These are phyloP conservation scores for Phialophora chinensis DNA, from an alignment of 2,329 filamentous ascomycete genomes.

Conservation along the genomic window DNA sequence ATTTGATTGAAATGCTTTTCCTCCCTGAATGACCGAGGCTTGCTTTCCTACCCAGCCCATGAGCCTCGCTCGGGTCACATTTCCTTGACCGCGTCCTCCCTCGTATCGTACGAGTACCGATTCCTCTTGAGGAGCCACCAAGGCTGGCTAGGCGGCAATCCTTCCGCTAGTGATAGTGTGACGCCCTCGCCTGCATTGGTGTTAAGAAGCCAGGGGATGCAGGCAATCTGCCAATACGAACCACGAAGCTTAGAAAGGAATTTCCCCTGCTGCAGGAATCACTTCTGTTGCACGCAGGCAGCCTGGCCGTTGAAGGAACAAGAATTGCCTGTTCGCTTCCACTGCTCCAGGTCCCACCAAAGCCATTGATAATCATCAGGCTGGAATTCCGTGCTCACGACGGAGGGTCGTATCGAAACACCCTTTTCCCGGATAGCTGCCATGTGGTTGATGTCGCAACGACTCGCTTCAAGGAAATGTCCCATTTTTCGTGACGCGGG, in stretches of 20 bases:
- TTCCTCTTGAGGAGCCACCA: not conserved
- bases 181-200: not conserved
- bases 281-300: not conserved
- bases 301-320: not conserved
- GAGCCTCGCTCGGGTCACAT: not conserved
- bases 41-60: not conserved
- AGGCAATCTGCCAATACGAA: not conserved
- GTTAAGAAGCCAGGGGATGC: not conserved
- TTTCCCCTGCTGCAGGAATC: not conserved
- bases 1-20: not conserved
- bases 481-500: constrained; percentile 1
- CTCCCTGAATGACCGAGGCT: not conserved
- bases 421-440: not conserved
- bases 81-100: not conserved
- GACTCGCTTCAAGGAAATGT: not conserved
- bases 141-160: not conserved
- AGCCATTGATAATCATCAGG: constrained; percentile 1
- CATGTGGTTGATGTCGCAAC: constrained; percentile 1
- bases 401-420: not conserved
- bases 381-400: constrained; percentile 9
- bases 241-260: not conserved
- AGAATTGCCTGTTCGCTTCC: not conserved
- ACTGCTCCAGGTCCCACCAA: not conserved
- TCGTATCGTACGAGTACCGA: not conserved
- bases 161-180: constrained; percentile 1